These are phyloP conservation scores for Cercospora berteroae DNA, from an alignment of 2,329 filamentous ascomycete genomes.

Conservation along the genomic window DNA sequence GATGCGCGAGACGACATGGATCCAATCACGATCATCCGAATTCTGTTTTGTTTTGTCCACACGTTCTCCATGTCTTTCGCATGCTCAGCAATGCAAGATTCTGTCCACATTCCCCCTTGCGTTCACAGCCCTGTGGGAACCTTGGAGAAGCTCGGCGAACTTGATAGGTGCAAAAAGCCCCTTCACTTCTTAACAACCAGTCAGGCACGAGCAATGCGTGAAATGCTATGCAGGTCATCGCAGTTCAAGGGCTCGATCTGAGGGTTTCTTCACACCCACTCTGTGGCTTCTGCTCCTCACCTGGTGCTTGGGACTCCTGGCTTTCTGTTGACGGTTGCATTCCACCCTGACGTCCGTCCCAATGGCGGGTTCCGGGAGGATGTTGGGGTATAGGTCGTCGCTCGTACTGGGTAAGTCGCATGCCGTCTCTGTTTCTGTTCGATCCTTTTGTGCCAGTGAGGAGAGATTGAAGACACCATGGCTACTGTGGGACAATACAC, in stretches of 20 bases:
- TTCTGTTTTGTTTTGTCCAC: background rate
- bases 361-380: no score
- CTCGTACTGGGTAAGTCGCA: background rate
- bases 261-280: background rate
- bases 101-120: slow-evolving; percentile 17
- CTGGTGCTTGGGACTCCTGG: slow-evolving; percentile 21
- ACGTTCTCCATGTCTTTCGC: slow-evolving; percentile 20
- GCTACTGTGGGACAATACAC: background rate
- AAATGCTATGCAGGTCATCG: slow-evolving; percentile 16
- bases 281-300: background rate
- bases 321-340: slow-evolving; percentile 34
- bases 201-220: slow-evolving; percentile 5
- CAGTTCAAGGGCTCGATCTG: background rate
- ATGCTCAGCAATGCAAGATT: slow-evolving; percentile 6
- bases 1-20: no score
- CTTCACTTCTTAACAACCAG: background rate
- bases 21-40: no score
- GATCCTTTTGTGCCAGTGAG: background rate
- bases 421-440: background rate
- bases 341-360: slow-evolving; percentile 31
- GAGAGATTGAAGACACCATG: background rate
- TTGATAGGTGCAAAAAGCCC: background rate
- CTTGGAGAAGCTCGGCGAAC: background rate
- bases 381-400: slow-evolving; percentile 14
- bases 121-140: slow-evolving; percentile 3